These are phyloP conservation scores for Orobanche coerulescens DNA, from an alignment of 257 asterid species.

Conservation along the genomic window DNA sequence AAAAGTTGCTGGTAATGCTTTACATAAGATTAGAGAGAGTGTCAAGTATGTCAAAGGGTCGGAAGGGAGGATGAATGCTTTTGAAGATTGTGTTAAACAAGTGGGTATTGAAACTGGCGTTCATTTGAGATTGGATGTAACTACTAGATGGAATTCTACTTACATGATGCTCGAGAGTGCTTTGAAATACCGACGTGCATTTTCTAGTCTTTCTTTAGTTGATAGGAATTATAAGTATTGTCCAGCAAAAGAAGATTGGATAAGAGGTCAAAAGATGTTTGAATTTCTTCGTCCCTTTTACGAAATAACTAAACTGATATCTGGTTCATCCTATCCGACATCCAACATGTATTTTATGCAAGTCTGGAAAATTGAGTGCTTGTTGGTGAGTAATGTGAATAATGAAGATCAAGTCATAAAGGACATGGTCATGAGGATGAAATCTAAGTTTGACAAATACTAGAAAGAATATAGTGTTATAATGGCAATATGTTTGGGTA, in stretches of 20 bases:
- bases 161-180: background rate
- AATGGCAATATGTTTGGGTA: too few relatives aligned
- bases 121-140: background rate
- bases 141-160: background rate
- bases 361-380: background rate
- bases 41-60: background rate
- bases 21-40: background rate
- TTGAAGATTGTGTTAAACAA: background rate
- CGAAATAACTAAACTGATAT: background rate
- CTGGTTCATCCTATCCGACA: background rate
- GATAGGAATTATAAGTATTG: too few relatives aligned
- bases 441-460: too few relatives aligned
- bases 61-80: background rate
- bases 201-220: background rate
- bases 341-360: background rate
- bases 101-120: background rate
- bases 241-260: too few relatives aligned
- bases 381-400: background rate
- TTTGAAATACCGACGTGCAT: background rate
- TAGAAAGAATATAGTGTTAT: background rate
- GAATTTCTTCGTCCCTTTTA: too few relatives aligned
- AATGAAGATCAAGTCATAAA: background rate
- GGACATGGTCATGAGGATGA: background rate
- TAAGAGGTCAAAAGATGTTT: too few relatives aligned
- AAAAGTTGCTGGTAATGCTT: background rate